Conservation (phyloP, 2,329 filamentous ascomycete genomes). For the Thyridium curvatum region DNA sequence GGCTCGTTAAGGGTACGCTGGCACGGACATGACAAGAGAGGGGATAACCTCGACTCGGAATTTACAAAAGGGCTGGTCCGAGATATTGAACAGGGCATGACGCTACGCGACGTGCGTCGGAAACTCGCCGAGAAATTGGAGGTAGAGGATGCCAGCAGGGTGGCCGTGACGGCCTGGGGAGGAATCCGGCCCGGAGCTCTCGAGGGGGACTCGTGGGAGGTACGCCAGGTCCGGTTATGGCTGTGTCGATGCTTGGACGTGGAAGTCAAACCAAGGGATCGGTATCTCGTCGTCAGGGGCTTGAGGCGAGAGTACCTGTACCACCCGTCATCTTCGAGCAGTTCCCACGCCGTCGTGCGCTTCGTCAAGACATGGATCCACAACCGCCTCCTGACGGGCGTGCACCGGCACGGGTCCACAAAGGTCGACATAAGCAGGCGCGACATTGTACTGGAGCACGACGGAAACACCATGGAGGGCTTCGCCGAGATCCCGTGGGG, state of each 20-base stretch:
- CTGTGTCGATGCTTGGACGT: constrained; percentile 23
- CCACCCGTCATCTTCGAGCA: constrained; percentile 12
- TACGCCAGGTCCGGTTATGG: constrained; percentile 18
- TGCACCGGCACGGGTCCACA: constrained; percentile 1
- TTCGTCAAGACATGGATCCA: constrained; percentile 8
- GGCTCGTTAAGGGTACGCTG: constrained; percentile 6
- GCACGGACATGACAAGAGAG: background rate
- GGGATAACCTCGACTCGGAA: background rate
- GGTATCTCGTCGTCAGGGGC: constrained; percentile 20
- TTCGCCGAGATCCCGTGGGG: constrained; percentile 11
- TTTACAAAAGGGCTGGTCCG: constrained; percentile 5
- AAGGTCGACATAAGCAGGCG: constrained; percentile 6
- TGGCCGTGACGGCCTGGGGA: constrained; percentile 20
- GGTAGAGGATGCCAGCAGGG: constrained; percentile 17
- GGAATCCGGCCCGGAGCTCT: constrained; percentile 21
- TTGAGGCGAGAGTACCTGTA: constrained; percentile 25
- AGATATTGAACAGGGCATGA: constrained; percentile 16
- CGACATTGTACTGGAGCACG: constrained; percentile 11
- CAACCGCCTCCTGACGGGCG: constrained; percentile 5
- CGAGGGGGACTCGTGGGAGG: constrained; percentile 24
- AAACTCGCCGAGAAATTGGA: constrained; percentile 14
- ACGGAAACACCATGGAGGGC: background rate
- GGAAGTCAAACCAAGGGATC: constrained; percentile 10
- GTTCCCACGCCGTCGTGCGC: constrained; percentile 1
- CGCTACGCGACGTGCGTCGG: constrained; percentile 18